These are phyloP conservation scores for Vigna hirtella DNA, from an alignment of 306 rosid genomes.

Conservation along the genomic window DNA sequence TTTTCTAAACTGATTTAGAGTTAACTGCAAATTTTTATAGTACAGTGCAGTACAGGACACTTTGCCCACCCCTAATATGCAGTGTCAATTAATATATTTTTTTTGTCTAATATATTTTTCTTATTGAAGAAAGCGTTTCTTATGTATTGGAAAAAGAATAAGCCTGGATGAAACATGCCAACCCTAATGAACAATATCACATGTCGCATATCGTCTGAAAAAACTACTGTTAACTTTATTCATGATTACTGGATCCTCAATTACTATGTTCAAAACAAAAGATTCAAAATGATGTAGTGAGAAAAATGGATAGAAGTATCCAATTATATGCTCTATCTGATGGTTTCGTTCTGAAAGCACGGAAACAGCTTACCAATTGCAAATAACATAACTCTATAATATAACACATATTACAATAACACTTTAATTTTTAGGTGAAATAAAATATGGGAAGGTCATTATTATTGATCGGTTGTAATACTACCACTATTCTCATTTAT, in stretches of 20 bases:
- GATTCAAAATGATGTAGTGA: not conserved
- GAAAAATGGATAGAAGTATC: not conserved
- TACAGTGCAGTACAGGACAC: too few relatives aligned
- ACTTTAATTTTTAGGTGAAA: not conserved
- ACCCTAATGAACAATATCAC: slow-evolving; percentile 14
- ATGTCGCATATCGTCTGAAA: not conserved
- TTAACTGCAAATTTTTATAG: too few relatives aligned
- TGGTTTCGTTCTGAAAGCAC: too few relatives aligned
- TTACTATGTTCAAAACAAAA: not conserved
- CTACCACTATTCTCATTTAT: too few relatives aligned
- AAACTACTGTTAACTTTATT: not conserved
- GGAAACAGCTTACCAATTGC: not conserved
- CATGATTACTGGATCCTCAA: not conserved
- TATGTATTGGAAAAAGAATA: not conserved
- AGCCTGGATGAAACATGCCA: not conserved
- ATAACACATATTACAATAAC: not conserved
- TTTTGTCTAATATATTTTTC: not conserved
- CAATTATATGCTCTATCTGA: slow-evolving; percentile 2
- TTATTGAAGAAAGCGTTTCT: not conserved
- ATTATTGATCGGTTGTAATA: not conserved
- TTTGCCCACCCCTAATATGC: not conserved
- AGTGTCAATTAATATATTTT: not conserved
- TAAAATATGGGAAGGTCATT: not conserved
- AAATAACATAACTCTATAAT: not conserved
- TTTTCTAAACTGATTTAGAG: too few relatives aligned